Percentiles rank a stretch among this genome's conserved stretches.
Evolutionary conservation across 345 rosid genomes (phyloP).

Genomic region (Sonneratia alba): DNA sequence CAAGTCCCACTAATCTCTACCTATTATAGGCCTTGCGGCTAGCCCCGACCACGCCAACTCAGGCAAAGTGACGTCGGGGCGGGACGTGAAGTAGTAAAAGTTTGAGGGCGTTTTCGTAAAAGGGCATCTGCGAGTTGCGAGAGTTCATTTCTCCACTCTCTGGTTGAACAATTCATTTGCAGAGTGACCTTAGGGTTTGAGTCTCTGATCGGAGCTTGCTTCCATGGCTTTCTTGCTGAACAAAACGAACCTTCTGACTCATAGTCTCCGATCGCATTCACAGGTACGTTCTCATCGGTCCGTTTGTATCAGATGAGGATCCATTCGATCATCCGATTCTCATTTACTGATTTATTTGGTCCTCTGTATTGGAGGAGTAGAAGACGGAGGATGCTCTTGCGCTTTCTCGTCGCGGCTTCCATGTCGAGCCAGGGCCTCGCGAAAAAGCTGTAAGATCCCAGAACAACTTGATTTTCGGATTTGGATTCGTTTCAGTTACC

Average conservation of each 20-base stretch:
- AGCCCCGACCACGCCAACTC: too few species aligned
- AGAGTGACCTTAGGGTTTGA: neutral
- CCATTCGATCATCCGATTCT: slow-evolving; percentile 1
- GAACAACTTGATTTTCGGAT: neutral
- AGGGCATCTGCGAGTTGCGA: neutral
- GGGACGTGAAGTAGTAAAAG: neutral
- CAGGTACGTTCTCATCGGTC: slow-evolving; percentile 30
- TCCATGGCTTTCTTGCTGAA: slow-evolving; percentile 59
- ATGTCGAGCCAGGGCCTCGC: slow-evolving; percentile 72
- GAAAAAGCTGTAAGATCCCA: slow-evolving; percentile 71
- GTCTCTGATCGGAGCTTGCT: slow-evolving; percentile 2
- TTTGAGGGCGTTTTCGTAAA: neutral
- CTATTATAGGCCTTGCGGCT: too few species aligned
- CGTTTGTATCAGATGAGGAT: neutral
- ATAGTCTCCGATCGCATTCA: slow-evolving; percentile 42
- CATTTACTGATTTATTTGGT: neutral
- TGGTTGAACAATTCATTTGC: neutral
- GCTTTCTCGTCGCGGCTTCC: slow-evolving; percentile 53
- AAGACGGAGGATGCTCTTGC: slow-evolving; percentile 31
- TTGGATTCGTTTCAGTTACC: neutral
- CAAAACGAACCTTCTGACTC: slow-evolving; percentile 32
- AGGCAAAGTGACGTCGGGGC: too few species aligned
- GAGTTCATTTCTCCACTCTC: neutral
- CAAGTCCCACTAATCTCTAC: too few species aligned
- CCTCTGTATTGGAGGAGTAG: slow-evolving; percentile 15